Percentiles rank a stretch among this genome's conserved stretches.
These are phyloP conservation scores for Pseudozyma thailandica DNA, from an alignment of 1,284 basidiomycete genomes.

Conservation along the genomic window DNA sequence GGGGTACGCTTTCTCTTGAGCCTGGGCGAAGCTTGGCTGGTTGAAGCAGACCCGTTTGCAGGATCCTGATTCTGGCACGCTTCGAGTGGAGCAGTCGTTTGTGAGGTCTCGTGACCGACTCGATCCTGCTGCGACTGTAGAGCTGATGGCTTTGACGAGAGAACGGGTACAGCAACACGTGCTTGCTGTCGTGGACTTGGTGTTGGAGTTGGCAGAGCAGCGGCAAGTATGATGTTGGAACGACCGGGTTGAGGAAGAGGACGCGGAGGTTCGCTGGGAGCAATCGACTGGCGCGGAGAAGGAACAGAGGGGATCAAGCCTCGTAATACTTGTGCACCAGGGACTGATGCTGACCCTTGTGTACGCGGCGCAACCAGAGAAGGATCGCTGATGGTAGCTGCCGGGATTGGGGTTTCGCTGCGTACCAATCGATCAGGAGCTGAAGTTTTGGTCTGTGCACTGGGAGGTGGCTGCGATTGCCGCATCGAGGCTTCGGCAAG, in stretches of 20 bases:
- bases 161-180: background rate
- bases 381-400: background rate
- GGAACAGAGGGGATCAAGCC: background rate
- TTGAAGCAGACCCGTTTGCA: background rate
- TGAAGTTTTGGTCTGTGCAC: too few species aligned
- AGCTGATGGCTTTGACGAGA: background rate
- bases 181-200: background rate
- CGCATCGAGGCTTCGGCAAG: background rate
- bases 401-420: background rate
- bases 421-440: background rate
- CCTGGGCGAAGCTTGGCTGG: background rate
- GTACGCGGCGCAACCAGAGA: background rate
- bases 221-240: too few species aligned
- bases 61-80: background rate
- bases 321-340: too few species aligned
- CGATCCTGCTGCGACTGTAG: background rate
- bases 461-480: background rate
- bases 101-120: background rate
- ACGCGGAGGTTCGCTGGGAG: too few species aligned
- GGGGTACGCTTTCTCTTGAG: constrained; percentile 17
- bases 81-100: too few species aligned
- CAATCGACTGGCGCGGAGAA: background rate
- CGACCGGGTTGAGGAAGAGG: too few species aligned
- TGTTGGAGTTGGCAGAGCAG: background rate
- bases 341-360: background rate